Conservation (phyloP, 2,329 filamentous ascomycete genomes). For the Reticulascus tulasneorum region DNA sequence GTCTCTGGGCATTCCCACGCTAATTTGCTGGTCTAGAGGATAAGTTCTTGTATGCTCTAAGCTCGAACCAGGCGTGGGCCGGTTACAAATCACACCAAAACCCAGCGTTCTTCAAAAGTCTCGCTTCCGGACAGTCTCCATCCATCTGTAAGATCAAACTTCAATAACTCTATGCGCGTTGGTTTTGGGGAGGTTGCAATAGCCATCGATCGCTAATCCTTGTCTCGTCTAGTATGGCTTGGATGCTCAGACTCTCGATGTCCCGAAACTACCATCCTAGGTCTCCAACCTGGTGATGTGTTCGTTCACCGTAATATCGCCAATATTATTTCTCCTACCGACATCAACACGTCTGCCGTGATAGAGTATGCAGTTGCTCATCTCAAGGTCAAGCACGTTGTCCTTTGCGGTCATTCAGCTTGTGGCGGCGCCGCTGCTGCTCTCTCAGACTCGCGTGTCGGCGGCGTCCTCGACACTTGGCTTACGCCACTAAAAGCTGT, state of each 20-base stretch:
- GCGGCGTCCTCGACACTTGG: constrained; percentile 54
- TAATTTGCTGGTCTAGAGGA: constrained; percentile 37
- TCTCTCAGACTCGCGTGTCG: constrained; percentile 40
- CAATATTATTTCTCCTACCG: constrained; percentile 72
- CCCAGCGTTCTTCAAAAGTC: constrained; percentile 65
- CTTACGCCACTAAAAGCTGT: constrained; percentile 46
- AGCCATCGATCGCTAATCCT: no score
- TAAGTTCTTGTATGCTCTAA: constrained; percentile 58
- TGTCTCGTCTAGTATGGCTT: constrained; percentile 80
- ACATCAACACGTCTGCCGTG: constrained; percentile 71
- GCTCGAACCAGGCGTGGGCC: constrained; percentile 69
- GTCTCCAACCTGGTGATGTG: constrained; percentile 75
- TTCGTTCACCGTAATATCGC: constrained; percentile 91
- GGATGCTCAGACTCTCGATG: constrained; percentile 84
- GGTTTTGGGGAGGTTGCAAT: no score
- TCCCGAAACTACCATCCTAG: constrained; percentile 77
- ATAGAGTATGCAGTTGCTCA: constrained; percentile 75
- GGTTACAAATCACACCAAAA: constrained; percentile 60
- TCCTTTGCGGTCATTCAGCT: constrained; percentile 65
- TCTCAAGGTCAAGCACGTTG: constrained; percentile 67
- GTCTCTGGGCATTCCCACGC: background rate
- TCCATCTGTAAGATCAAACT: constrained; percentile 48
- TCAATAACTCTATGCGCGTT: no score
- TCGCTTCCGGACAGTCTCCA: constrained; percentile 64
- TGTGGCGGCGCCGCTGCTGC: constrained; percentile 66